Conservation (phyloP, 2,329 filamentous ascomycete genomes). For the Alternaria metachromatica region DNA sequence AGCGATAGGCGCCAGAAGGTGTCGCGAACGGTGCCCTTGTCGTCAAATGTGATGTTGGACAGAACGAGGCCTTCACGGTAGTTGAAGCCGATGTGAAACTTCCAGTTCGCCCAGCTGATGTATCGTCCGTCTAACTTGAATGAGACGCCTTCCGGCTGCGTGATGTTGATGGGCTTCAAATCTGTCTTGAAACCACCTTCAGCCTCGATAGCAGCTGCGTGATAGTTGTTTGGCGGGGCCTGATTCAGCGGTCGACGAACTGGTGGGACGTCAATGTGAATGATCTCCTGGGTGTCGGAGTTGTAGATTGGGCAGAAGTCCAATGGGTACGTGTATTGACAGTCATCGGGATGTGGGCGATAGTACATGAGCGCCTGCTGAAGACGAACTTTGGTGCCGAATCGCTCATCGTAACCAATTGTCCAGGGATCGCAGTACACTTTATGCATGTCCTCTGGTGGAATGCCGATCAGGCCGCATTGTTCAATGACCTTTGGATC, state of each 20-base stretch:
- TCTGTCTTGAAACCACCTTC: constrained; percentile 78
- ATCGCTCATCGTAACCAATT: constrained; percentile 91
- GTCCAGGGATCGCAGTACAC: constrained; percentile 97
- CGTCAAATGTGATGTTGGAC: constrained; percentile 88
- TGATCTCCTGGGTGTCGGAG: constrained; percentile 75
- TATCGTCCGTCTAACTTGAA: constrained; percentile 78
- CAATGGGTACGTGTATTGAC: constrained; percentile 87
- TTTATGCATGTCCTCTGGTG: constrained; percentile 86
- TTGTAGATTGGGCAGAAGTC: constrained; percentile 96
- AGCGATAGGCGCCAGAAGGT: constrained; percentile 90
- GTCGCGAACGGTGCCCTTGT: constrained; percentile 76
- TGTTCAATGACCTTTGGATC: constrained; percentile 91
- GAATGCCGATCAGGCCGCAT: constrained; percentile 81
- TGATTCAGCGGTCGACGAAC: constrained; percentile 77
- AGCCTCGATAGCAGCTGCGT: constrained; percentile 73
- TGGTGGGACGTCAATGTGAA: constrained; percentile 83
- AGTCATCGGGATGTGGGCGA: constrained; percentile 81
- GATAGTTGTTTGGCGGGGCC: constrained; percentile 78
- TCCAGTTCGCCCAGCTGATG: constrained; percentile 93
- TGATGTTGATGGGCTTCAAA: constrained; percentile 86
- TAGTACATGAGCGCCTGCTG: constrained; percentile 98
- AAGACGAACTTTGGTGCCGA: constrained; percentile 76
- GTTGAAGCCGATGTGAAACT: constrained; percentile 91
- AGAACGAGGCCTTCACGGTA: constrained; percentile 90
- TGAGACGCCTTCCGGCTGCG: constrained; percentile 86